Percentiles rank a stretch among this genome's conserved stretches.
These are phyloP conservation scores for Gentiana macrophylla DNA, from an alignment of 257 asterid species.

Conservation along the genomic window DNA sequence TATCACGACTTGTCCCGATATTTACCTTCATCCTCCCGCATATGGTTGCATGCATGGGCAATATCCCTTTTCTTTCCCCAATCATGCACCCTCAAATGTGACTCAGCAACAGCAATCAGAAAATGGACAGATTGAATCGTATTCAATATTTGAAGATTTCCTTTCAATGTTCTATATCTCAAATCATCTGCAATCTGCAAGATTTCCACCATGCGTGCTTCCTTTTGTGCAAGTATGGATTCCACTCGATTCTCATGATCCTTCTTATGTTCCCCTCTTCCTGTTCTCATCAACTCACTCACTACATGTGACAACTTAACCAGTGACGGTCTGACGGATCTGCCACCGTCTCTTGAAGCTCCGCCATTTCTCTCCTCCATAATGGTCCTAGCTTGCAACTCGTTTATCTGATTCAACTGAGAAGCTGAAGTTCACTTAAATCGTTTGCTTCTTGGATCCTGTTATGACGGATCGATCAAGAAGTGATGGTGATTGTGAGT, in stretches of 20 bases:
- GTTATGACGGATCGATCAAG: too few species aligned
- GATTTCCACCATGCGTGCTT: constrained; percentile 22
- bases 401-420: constrained; percentile 29
- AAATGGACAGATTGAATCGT: constrained; percentile 47
- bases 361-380: constrained; percentile 39
- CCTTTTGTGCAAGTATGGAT: constrained; percentile 21
- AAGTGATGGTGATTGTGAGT: too few species aligned
- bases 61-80: constrained; percentile 30
- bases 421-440: constrained; percentile 25
- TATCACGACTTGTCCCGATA: too few species aligned
- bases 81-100: constrained; percentile 62
- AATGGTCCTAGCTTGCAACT: constrained; percentile 30
- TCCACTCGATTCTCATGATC: constrained; percentile 13
- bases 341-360: constrained; percentile 44
- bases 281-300: constrained; percentile 27
- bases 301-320: constrained; percentile 34
- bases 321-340: constrained; percentile 34
- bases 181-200: constrained; percentile 47
- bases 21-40: too few species aligned
- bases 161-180: constrained; percentile 37
- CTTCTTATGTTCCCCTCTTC: not conserved
- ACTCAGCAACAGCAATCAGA: constrained; percentile 61
- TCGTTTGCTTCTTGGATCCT: constrained; percentile 11
- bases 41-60: too few species aligned
- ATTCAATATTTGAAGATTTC: constrained; percentile 19